Percentiles rank a stretch among this genome's conserved stretches.
phyloP scores from a whole-genome alignment of 2,329 filamentous ascomycete species.

The Ceratocystis colombiana region DNA sequence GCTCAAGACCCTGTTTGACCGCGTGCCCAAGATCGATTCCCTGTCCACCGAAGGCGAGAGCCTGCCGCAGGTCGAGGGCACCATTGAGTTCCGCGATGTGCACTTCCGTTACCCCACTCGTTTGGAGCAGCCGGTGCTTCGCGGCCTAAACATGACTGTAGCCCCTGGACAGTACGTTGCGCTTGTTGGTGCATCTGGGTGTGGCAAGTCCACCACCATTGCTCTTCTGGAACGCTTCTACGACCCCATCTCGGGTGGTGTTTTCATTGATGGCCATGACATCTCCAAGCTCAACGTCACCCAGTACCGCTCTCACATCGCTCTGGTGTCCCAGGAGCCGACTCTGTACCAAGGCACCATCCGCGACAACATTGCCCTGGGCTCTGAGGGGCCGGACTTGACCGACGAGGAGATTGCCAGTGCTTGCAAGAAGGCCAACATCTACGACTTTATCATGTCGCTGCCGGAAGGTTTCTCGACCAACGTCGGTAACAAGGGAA shows the following conservation, averaged over 20 bases:
- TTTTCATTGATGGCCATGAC: constrained; percentile 74
- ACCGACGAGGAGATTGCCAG: constrained; percentile 62
- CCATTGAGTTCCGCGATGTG: constrained; percentile 80
- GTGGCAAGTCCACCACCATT: constrained; percentile 90
- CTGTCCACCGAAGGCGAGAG: constrained; percentile 62
- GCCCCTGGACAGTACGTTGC: constrained; percentile 75
- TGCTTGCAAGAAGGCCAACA: constrained; percentile 83
- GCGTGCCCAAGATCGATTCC: constrained; percentile 68
- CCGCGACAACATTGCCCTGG: constrained; percentile 78
- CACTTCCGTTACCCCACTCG: constrained; percentile 92
- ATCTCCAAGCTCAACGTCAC: constrained; percentile 73
- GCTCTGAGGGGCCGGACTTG: constrained; percentile 53
- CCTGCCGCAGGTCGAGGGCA: constrained; percentile 57
- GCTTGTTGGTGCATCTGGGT: constrained; percentile 86
- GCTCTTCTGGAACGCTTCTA: constrained; percentile 90
- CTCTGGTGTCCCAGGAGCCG: constrained; percentile 87
- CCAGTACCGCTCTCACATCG: constrained; percentile 72
- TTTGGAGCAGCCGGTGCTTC: constrained; percentile 82
- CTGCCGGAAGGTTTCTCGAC: constrained; percentile 80
- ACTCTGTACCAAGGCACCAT: constrained; percentile 91
- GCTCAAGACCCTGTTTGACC: constrained; percentile 75
- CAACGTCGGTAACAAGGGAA: constrained; percentile 75
- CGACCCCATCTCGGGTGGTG: constrained; percentile 67
- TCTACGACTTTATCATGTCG: constrained; percentile 82
- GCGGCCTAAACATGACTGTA: constrained; percentile 65